Conservation (phyloP, 768 basidiomycete species). For the Mycena sanguinolenta region DNA sequence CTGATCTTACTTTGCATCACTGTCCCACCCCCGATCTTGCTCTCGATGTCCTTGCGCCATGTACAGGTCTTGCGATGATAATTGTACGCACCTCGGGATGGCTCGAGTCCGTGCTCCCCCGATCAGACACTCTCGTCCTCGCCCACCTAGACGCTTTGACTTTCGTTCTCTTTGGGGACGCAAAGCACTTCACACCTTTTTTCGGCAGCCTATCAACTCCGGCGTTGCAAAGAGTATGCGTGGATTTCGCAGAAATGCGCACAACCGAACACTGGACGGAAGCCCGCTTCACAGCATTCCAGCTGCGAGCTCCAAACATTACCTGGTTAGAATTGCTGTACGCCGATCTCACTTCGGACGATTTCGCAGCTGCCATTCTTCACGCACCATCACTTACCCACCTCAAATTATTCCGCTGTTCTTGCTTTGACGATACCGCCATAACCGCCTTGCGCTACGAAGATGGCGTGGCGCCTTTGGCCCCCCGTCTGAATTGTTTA, state of each 20-base stretch:
- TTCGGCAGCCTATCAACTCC: not conserved
- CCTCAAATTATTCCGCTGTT: too few species aligned
- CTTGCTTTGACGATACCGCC: too few species aligned
- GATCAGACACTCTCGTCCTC: not conserved
- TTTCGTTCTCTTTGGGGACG: not conserved
- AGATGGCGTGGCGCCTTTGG: too few species aligned
- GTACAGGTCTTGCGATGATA: not conserved
- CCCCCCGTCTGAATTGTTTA: too few species aligned
- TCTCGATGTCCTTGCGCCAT: not conserved
- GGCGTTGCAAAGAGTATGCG: not conserved
- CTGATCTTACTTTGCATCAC: too few species aligned
- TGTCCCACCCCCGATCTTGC: too few species aligned
- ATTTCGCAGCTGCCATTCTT: too few species aligned
- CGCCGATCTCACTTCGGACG: too few species aligned
- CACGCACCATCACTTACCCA: not conserved
- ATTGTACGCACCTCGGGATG: not conserved
- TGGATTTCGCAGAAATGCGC: not conserved
- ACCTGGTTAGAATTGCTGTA: too few species aligned
- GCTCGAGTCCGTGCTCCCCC: not conserved
- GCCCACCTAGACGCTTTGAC: not conserved
- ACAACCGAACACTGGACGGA: conserved; percentile 52
- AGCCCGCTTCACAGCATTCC: conserved; percentile 39
- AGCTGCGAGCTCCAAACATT: too few species aligned
- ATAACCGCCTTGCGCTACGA: too few species aligned
- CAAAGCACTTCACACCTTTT: not conserved